Conservation (phyloP, 2,329 filamentous ascomycete genomes). For the Penicillium hesseltinei region DNA sequence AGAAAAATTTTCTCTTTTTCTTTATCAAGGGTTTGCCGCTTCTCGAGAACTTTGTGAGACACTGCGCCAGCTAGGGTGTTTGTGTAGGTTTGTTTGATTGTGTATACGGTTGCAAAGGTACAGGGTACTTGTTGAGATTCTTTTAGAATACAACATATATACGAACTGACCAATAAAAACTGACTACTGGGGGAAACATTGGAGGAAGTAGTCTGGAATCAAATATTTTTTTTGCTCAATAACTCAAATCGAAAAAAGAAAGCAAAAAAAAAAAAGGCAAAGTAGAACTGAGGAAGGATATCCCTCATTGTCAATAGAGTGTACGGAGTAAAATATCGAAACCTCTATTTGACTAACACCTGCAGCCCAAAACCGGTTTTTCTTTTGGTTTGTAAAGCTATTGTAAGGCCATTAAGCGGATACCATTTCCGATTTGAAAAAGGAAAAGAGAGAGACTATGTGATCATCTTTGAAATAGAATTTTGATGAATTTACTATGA, state of each 20-base stretch:
- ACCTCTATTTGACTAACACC: background rate
- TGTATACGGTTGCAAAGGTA: constrained; percentile 1
- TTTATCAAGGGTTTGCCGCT: background rate
- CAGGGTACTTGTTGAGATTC: background rate
- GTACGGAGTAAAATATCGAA: background rate
- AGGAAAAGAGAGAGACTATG: no score
- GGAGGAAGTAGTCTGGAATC: background rate
- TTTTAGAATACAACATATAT: background rate
- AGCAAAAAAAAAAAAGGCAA: background rate
- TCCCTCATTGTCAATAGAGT: background rate
- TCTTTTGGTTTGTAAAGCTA: background rate
- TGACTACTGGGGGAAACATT: no score
- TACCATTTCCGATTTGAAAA: background rate
- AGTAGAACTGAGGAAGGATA: background rate
- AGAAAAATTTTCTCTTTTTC: background rate
- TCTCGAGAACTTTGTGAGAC: background rate
- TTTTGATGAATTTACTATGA: no score
- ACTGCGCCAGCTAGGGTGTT: background rate
- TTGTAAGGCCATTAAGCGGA: background rate
- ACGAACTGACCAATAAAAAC: background rate
- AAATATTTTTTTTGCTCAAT: background rate
- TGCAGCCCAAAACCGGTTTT: constrained; percentile 9
- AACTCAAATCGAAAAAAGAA: background rate
- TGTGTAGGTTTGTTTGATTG: constrained; percentile 5
- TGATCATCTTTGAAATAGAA: no score